A percentile compares a stretch with the other conserved stretches of the same genome.
Evolutionary conservation across 2,329 filamentous ascomycete genomes (phyloP).

Genomic region (Pseudohalonectria lignicola): DNA sequence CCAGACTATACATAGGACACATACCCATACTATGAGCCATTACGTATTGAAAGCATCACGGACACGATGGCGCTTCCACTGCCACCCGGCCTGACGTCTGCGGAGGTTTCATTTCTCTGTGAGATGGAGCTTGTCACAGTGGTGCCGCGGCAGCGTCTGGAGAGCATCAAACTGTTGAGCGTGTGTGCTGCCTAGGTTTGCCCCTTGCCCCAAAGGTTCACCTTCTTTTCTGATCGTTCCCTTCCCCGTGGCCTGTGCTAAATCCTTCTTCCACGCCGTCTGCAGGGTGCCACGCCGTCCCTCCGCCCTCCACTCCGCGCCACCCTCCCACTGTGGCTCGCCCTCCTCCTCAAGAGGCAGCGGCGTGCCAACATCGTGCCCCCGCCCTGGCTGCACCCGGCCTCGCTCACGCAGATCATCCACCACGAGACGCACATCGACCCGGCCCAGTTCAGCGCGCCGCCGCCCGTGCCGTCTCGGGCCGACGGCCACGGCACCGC

Average conservation of each 20-base stretch:
- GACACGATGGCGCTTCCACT: slow-evolving; percentile 39
- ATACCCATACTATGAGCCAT: too few species aligned
- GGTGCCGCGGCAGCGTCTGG: slow-evolving; percentile 80
- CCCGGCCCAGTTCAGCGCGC: slow-evolving; percentile 63
- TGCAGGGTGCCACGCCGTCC: slow-evolving; percentile 70
- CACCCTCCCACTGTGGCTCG: slow-evolving; percentile 83
- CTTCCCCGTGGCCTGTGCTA: too few species aligned
- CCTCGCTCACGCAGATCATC: slow-evolving; percentile 67
- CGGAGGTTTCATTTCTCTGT: slow-evolving; percentile 87
- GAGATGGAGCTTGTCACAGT: slow-evolving; percentile 97
- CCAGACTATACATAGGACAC: too few species aligned
- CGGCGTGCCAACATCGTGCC: slow-evolving; percentile 85
- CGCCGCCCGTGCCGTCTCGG: slow-evolving; percentile 53
- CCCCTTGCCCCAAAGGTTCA: slow-evolving; percentile 4
- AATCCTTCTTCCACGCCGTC: too few species aligned
- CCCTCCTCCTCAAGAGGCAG: slow-evolving; percentile 88
- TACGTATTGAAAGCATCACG: too few species aligned
- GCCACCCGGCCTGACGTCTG: slow-evolving; percentile 57
- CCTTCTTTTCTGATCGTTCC: slow-evolving; percentile 5
- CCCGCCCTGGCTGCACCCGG: slow-evolving; percentile 75
- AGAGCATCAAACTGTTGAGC: slow-evolving; percentile 72
- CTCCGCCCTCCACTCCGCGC: slow-evolving; percentile 74
- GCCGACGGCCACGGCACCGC: slow-evolving; percentile 34
- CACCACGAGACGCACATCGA: slow-evolving; percentile 67
- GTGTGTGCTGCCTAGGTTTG: slow-evolving; percentile 45